Evolutionary conservation across 176 grass and related monocot genomes (phyloP).

Genomic region (Carex parvula): DNA sequence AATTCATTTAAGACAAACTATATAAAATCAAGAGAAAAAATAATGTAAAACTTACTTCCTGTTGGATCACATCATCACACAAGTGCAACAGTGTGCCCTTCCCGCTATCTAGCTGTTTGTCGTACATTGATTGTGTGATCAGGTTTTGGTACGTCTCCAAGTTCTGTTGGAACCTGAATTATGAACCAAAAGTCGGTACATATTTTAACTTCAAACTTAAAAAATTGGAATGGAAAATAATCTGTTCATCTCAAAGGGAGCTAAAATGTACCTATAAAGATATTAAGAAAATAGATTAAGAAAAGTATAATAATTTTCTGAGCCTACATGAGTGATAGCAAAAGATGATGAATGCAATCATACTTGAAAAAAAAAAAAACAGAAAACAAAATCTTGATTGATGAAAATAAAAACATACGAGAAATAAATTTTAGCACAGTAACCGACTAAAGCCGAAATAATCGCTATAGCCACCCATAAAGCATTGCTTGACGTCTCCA

Average conservation of each 20-base stretch:
- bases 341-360: not conserved
- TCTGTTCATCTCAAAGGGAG: not conserved
- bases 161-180: constrained; percentile 79
- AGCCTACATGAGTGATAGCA: not conserved
- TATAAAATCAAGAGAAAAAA: not conserved
- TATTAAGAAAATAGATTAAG: not conserved
- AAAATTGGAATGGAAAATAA: not conserved
- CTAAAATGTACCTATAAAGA: not conserved
- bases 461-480: constrained; percentile 74
- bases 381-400: not conserved
- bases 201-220: not conserved
- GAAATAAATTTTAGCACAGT: constrained; percentile 94
- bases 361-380: not conserved
- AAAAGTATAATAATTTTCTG: not conserved
- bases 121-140: constrained; percentile 92
- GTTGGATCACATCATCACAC: constrained; percentile 93
- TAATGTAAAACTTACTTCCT: constrained; percentile 56
- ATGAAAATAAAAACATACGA: constrained; percentile 49
- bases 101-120: constrained; percentile 95
- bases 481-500: constrained; percentile 81
- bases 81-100: constrained; percentile 93
- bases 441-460: constrained; percentile 73
- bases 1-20: not conserved
- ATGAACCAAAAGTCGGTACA: not conserved
- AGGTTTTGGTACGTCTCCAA: constrained; percentile 85